Evolutionary conservation across 1,284 basidiomycete species (phyloP), one percentile per base, ranked within the genome.

Genomic region (Tilletia horrida): DNA sequence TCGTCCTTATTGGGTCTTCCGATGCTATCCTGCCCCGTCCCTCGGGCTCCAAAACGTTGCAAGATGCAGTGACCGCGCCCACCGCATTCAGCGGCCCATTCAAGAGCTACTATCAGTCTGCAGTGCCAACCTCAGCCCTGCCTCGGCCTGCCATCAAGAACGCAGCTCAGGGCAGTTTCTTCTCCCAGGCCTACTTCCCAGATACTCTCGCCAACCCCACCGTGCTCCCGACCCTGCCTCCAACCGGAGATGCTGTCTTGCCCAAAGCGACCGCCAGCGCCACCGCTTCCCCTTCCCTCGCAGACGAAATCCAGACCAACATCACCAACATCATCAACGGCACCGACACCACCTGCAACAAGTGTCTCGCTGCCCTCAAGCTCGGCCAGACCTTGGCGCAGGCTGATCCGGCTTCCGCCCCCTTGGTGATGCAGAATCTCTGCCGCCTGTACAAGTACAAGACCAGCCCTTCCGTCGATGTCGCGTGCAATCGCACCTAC

Each of bases 21-120:
- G 21, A 25, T 11, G 35, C 59, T 29, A 42, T 62, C 29, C 59
- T 44, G 13, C 59, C 59, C 27, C 21, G 21, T 25, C 59, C 23
- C 13, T 44, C 59, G 31, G 21, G 6, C 9, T 84, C 88, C 42
- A 76, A 89, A 66, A 88, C 89, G 0, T 89, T 90, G 78, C 88
- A 90, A 3, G 72, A 88, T 44, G 86, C 88, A 9, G 87, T 87
- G 73, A 87, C 88, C 3, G 85, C 90, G 73, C 86, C 88, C 1
- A 86, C 85, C 13, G 88, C 88, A 3, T 86, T 86, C 67, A 89
- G 90, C 74, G 90, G 89, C 13, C 88, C 89, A 84, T 87, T 88
- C 74, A 78, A 88, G 62, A 88, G 88, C 78, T 77, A 85, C 50
- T 85, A 86, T 76, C 88, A 88, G 76, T 74, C 88, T 25, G 66